Evolutionary conservation across 2,329 filamentous ascomycete genomes (phyloP).

Genomic region (Tetracladium maxilliforme): DNA sequence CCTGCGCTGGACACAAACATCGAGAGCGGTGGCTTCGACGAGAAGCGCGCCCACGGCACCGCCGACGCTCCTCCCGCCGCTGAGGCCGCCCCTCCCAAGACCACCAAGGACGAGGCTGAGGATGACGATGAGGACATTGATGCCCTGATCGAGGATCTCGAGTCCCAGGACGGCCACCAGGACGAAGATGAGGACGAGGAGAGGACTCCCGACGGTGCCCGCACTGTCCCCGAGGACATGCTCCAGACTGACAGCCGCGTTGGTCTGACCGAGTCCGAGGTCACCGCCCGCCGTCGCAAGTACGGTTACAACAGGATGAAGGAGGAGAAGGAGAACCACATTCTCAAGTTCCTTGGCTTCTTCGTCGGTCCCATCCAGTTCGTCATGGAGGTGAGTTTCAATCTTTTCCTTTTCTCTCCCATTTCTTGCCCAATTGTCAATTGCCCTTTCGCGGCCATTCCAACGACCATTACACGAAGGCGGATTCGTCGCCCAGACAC

Average conservation of each 20-base stretch:
- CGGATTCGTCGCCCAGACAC: too few relatives aligned
- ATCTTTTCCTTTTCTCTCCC: conserved; percentile 4
- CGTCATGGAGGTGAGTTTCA: conserved; percentile 66
- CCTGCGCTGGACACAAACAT: conserved; percentile 50
- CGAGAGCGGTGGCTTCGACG: conserved; percentile 49
- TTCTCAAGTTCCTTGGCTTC: conserved; percentile 70
- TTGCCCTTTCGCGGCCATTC: too few relatives aligned
- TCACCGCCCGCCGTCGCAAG: conserved; percentile 47
- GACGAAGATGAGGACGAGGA: conserved; percentile 46
- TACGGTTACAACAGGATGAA: conserved; percentile 83
- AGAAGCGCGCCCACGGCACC: conserved; percentile 33
- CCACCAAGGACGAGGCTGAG: conserved; percentile 28
- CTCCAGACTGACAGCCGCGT: conserved; percentile 60
- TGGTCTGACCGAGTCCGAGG: conserved; percentile 62
- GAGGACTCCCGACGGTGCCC: conserved; percentile 35
- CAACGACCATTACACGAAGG: too few relatives aligned
- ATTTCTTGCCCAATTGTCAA: too few relatives aligned
- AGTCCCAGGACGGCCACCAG: conserved; percentile 62
- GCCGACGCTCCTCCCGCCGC: conserved; percentile 17
- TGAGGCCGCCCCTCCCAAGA: conserved; percentile 10
- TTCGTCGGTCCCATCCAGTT: conserved; percentile 86
- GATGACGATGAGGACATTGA: conserved; percentile 78
- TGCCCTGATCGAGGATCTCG: conserved; percentile 73
- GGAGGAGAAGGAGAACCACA: conserved; percentile 74
- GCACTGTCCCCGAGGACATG: conserved; percentile 56